Conservation (phyloP, 768 basidiomycete genomes). For the Neoboletus magnificus region DNA sequence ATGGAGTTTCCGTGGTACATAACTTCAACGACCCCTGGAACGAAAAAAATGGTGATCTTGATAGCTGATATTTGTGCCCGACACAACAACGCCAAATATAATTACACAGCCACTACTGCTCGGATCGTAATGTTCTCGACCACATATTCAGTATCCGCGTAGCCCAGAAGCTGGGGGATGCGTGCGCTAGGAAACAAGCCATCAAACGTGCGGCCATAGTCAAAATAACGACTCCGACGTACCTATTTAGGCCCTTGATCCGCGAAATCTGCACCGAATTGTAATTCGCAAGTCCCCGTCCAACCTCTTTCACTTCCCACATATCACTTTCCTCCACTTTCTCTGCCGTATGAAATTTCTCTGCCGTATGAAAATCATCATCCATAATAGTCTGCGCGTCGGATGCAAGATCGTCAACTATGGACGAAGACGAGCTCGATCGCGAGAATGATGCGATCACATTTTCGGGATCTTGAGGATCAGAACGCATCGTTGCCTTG, state of each 20-base stretch:
- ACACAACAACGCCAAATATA: conserved; percentile 32
- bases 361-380: conserved; percentile 28
- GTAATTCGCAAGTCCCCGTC: conserved; percentile 92
- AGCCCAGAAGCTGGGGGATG: conserved; percentile 78
- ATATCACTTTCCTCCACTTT: conserved; percentile 42
- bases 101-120: conserved; percentile 46
- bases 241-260: conserved; percentile 93
- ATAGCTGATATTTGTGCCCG: conserved; percentile 6
- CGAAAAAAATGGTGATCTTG: conserved; percentile 7
- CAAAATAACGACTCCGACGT: conserved; percentile 22
- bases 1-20: conserved; percentile 86
- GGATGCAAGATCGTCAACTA: conserved; percentile 26
- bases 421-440: conserved; percentile 35
- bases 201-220: background rate
- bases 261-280: conserved; percentile 88
- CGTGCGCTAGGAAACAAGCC: conserved; percentile 54
- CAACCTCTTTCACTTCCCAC: conserved; percentile 85
- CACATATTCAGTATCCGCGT: conserved; percentile 95
- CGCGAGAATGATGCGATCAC: conserved; percentile 37
- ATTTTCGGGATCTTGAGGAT: conserved; percentile 18
- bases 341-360: conserved; percentile 22
- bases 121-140: conserved; percentile 92
- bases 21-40: conserved; percentile 20
- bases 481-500: conserved; percentile 26
- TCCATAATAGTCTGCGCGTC: conserved; percentile 28